These are phyloP conservation scores for Chondrostereum purpureum DNA, from an alignment of 1,284 basidiomycete species.

Conservation along the genomic window DNA sequence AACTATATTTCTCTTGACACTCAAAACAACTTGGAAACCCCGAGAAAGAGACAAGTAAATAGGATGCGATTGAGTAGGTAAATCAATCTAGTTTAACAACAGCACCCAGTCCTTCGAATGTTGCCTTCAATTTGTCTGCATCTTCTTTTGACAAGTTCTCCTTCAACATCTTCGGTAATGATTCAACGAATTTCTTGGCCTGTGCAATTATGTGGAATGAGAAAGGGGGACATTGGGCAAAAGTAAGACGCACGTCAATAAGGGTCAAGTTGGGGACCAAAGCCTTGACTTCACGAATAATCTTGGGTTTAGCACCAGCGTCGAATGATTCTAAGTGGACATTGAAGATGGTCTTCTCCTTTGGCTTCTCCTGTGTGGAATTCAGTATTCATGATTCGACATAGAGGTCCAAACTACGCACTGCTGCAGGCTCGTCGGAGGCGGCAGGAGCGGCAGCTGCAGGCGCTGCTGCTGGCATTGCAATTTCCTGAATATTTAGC, in stretches of 20 bases:
- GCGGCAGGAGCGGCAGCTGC: slow-evolving; percentile 50
- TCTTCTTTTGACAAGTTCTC: slow-evolving; percentile 97
- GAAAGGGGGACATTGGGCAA: slow-evolving; percentile 16
- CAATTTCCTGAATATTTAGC: slow-evolving; percentile 97
- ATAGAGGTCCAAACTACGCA: slow-evolving; percentile 25
- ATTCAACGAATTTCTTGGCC: slow-evolving; percentile 99
- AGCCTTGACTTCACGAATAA: slow-evolving; percentile 97
- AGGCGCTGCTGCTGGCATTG: slow-evolving; percentile 79
- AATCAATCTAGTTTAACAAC: slow-evolving; percentile 77
- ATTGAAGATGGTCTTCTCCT: slow-evolving; percentile 98
- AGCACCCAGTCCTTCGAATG: slow-evolving; percentile 86
- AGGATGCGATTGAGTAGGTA: slow-evolving; percentile 13
- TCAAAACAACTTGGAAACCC: neutral
- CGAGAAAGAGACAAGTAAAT: slow-evolving; percentile 5
- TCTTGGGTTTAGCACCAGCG: slow-evolving; percentile 87
- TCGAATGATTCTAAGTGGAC: slow-evolving; percentile 94
- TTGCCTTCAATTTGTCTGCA: slow-evolving; percentile 92
- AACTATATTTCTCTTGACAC: slow-evolving; percentile 8
- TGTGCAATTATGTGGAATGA: slow-evolving; percentile 25
- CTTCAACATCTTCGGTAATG: slow-evolving; percentile 89
- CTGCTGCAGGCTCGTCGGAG: slow-evolving; percentile 62
- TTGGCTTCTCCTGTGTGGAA: slow-evolving; percentile 77
- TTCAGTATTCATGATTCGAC: slow-evolving; percentile 8
- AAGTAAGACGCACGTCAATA: slow-evolving; percentile 71
- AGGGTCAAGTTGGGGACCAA: slow-evolving; percentile 91